Conservation (phyloP, 768 basidiomycete species). For the Lentinus brumalis region DNA sequence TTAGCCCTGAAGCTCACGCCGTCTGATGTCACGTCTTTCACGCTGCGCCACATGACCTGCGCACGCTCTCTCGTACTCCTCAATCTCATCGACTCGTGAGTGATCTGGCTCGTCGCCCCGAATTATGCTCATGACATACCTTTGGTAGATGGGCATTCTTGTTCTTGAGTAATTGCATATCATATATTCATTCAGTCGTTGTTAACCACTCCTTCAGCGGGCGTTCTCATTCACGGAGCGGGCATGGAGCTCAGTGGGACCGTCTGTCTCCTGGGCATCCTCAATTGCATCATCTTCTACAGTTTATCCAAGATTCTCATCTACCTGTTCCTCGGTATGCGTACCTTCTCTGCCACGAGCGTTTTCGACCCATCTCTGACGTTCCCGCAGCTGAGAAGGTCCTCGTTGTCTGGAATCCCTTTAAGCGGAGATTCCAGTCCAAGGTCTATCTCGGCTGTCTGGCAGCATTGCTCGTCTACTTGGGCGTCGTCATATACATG, state of each 20-base stretch:
- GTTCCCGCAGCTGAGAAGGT: slow-evolving; percentile 43
- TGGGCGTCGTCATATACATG: slow-evolving; percentile 41
- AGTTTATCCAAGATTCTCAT: slow-evolving; percentile 47
- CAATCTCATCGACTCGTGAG: slow-evolving; percentile 42
- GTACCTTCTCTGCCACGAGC: background rate
- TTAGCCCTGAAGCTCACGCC: slow-evolving; percentile 41
- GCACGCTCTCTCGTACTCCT: slow-evolving; percentile 44
- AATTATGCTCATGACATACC: background rate
- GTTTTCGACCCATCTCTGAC: background rate
- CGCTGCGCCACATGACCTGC: slow-evolving; percentile 37
- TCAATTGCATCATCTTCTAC: slow-evolving; percentile 46
- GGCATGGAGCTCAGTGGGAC: slow-evolving; percentile 40
- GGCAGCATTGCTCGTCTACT: slow-evolving; percentile 39
- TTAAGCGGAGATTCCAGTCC: slow-evolving; percentile 38
- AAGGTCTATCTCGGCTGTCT: slow-evolving; percentile 45
- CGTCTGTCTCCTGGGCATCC: slow-evolving; percentile 45
- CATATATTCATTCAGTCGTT: background rate
- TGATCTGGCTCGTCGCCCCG: background rate
- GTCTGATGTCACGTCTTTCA: slow-evolving; percentile 32
- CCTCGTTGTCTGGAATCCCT: slow-evolving; percentile 47
- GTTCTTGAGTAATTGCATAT: slow-evolving; percentile 37
- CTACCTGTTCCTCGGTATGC: slow-evolving; percentile 46
- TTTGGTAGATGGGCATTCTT: slow-evolving; percentile 40
- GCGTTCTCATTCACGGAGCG: slow-evolving; percentile 45
- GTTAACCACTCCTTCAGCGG: slow-evolving; percentile 32